phyloP scores from a whole-genome alignment of 345 rosid genomes.

The Syzygium grande region DNA sequence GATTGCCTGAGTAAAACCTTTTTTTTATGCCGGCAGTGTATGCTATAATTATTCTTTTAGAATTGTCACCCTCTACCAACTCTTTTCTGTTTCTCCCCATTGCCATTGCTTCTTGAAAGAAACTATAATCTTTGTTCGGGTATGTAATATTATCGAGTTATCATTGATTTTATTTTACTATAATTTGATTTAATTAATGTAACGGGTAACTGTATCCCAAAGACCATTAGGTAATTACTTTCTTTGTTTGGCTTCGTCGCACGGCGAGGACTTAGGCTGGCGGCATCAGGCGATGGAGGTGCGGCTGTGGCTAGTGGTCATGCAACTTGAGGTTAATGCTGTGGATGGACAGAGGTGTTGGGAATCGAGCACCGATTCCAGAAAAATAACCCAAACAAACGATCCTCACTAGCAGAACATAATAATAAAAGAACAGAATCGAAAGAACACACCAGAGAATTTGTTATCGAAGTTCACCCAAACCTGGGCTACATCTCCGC shows the following conservation, averaged over 20 bases:
- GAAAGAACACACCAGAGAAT: too few species aligned
- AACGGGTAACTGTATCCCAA: rapidly evolving
- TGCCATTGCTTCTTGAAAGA: neutral
- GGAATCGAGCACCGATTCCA: too few species aligned
- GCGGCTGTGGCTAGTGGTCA: too few species aligned
- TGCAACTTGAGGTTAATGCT: too few species aligned
- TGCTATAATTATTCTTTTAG: neutral
- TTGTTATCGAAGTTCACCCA: too few species aligned
- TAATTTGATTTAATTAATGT: neutral
- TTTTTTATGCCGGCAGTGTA: neutral
- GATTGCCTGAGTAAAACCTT: neutral
- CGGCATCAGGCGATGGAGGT: too few species aligned
- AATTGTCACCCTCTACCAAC: neutral
- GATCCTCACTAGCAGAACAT: too few species aligned
- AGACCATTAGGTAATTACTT: neutral
- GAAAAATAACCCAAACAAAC: too few species aligned
- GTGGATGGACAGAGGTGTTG: too few species aligned
- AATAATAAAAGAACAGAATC: too few species aligned
- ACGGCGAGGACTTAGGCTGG: too few species aligned
- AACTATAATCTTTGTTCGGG: neutral
- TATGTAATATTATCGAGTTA: neutral
- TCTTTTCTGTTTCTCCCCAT: neutral
- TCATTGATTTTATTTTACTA: neutral
- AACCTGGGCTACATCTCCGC: too few species aligned
- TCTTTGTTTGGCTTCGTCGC: neutral